These are phyloP conservation scores for Conticribra guillardii DNA, from an alignment of 108 stramenopile genomes.

Conservation along the genomic window DNA sequence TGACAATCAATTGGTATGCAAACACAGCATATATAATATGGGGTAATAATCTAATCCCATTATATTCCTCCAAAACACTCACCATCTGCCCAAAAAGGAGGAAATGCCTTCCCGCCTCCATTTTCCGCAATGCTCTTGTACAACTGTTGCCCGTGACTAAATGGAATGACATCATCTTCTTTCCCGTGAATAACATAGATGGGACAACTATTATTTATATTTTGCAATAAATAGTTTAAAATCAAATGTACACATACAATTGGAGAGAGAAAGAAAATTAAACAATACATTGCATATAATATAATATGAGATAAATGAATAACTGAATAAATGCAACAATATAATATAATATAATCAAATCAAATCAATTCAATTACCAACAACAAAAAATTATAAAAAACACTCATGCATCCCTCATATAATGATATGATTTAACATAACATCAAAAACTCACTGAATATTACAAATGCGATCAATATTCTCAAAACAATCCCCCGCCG, in stretches of 20 bases:
- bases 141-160: conserved; percentile 68
- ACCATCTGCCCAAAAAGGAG: conserved; percentile 79
- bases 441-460: conserved; percentile 52
- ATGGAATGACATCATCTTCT: conserved; percentile 76
- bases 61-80: too few relatives aligned
- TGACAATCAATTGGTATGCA: not conserved
- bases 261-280: not conserved
- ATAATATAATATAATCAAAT: too few relatives aligned
- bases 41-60: too few relatives aligned
- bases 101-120: conserved; percentile 35
- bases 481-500: conserved; percentile 81
- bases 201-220: conserved; percentile 66
- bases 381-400: too few relatives aligned
- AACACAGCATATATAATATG: not conserved
- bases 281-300: not conserved
- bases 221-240: too few relatives aligned
- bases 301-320: too few relatives aligned
- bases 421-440: too few relatives aligned
- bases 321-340: too few relatives aligned
- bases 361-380: too few relatives aligned
- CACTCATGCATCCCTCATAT: too few relatives aligned
- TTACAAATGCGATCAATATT: conserved; percentile 69
- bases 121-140: conserved; percentile 57
- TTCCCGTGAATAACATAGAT: conserved; percentile 78
- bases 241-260: too few relatives aligned